A percentile compares a stretch with the other conserved stretches of the same genome.
These are phyloP conservation scores for Hypoxylon cercidicola DNA, from an alignment of 495 filamentous ascomycete species.

Conservation along the genomic window DNA sequence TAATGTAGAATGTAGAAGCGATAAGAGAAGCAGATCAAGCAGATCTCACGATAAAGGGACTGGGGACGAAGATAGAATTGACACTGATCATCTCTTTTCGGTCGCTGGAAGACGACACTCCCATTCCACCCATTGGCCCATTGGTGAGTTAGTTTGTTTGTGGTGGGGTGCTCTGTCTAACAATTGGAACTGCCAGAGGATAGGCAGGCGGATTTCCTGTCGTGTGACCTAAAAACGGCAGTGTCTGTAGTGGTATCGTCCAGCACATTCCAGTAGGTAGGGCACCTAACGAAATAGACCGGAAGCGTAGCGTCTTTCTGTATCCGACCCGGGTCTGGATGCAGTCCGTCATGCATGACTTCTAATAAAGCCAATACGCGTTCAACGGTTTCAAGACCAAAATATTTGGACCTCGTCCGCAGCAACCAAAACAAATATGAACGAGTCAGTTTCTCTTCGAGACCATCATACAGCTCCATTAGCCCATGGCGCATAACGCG, in stretches of 20 bases:
- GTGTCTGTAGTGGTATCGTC: constrained; percentile 20
- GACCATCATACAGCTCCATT: constrained; percentile 1
- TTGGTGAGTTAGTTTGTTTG: constrained; percentile 3
- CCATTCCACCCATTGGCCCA: constrained; percentile 33
- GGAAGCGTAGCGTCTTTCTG: constrained; percentile 33
- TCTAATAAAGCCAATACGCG: constrained; percentile 33
- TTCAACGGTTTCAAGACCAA: constrained; percentile 37
- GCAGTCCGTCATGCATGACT: constrained; percentile 36
- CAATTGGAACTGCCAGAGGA: constrained; percentile 12
- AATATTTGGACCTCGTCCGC: constrained; percentile 31
- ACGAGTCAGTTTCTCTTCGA: constrained; percentile 20
- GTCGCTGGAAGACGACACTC: constrained; percentile 45
- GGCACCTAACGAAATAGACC: constrained; percentile 10
- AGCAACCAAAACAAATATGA: constrained; percentile 27
- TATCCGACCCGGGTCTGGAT: constrained; percentile 34
- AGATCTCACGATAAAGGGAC: constrained; percentile 34
- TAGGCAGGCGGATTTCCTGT: constrained; percentile 27
- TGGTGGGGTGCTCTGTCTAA: constrained; percentile 31
- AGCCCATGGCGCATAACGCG: background rate
- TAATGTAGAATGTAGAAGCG: background rate
- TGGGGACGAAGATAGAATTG: constrained; percentile 14
- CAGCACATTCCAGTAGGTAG: constrained; percentile 31
- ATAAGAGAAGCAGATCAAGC: constrained; percentile 17
- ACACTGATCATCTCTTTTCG: constrained; percentile 45
- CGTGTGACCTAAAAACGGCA: constrained; percentile 41